Evolutionary conservation across 2,329 filamentous ascomycete species (phyloP).

Genomic region (Periconia sp.): DNA sequence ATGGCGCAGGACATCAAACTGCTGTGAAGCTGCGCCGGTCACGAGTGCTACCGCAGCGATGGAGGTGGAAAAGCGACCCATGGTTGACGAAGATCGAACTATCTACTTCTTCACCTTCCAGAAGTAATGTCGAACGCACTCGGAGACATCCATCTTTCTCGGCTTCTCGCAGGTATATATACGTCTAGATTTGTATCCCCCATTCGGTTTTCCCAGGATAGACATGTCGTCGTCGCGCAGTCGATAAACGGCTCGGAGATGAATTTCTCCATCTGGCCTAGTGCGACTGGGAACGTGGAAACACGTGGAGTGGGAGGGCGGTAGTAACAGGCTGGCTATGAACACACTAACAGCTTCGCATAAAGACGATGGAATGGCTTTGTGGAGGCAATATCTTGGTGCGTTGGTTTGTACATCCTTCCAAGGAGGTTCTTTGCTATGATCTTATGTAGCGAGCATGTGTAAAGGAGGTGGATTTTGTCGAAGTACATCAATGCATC

Average conservation of each 20-base stretch:
- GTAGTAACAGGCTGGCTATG: not conserved
- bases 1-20: conserved; percentile 38
- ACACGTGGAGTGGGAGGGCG: not conserved
- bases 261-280: not conserved
- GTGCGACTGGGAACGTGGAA: not conserved
- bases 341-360: not conserved
- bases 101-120: not conserved
- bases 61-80: not conserved
- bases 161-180: not conserved
- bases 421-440: not conserved
- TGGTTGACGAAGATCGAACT: not conserved
- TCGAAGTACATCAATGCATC: not conserved
- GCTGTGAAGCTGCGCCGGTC: not conserved
- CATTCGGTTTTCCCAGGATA: not conserved
- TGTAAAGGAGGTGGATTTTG: not conserved
- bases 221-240: not conserved
- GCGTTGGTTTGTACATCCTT: not conserved
- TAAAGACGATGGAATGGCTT: not conserved
- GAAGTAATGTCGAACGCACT: not conserved
- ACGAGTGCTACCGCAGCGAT: not conserved
- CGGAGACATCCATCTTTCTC: not conserved
- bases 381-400: not conserved
- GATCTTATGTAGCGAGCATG: not conserved
- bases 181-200: not conserved
- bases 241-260: not conserved